Percentiles rank a stretch among this genome's conserved stretches.
These are phyloP conservation scores for Fusarium luffae DNA, from an alignment of 2,329 filamentous ascomycete genomes.

Conservation along the genomic window DNA sequence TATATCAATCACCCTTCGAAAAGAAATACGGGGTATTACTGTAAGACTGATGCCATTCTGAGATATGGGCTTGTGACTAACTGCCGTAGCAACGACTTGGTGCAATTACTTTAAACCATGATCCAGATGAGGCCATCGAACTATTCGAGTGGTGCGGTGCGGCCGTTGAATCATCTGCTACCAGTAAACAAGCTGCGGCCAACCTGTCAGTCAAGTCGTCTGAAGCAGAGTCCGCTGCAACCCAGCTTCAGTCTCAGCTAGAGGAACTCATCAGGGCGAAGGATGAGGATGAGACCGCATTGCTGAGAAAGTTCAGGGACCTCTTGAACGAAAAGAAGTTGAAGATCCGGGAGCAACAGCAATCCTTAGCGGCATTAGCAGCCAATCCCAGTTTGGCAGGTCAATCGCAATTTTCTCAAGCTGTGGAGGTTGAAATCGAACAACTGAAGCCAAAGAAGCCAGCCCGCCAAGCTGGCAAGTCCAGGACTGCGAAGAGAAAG, in stretches of 20 bases:
- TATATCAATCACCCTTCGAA: conserved; percentile 71
- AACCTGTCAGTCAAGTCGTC: conserved; percentile 55
- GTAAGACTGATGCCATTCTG: conserved; percentile 55
- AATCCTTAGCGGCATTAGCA: conserved; percentile 63
- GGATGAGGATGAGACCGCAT: conserved; percentile 70
- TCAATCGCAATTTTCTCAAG: conserved; percentile 45
- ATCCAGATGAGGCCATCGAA: conserved; percentile 69
- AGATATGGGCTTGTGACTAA: conserved; percentile 39
- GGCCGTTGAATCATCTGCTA: conserved; percentile 62
- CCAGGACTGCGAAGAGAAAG: conserved; percentile 64
- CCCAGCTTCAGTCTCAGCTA: conserved; percentile 70
- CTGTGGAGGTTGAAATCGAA: conserved; percentile 15
- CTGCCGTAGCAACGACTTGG: conserved; percentile 73
- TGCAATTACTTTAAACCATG: conserved; percentile 65
- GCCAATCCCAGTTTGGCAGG: conserved; percentile 51
- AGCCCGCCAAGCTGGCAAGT: conserved; percentile 48
- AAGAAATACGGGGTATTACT: conserved; percentile 74
- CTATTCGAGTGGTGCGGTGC: conserved; percentile 77
- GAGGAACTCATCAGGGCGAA: conserved; percentile 75
- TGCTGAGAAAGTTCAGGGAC: conserved; percentile 76
- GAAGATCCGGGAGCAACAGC: conserved; percentile 80
- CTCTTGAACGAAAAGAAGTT: conserved; percentile 83
- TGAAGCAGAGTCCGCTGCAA: conserved; percentile 66
- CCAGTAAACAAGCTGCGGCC: conserved; percentile 57
- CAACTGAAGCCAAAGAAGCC: conserved; percentile 39